Conservation (phyloP, 1,139 yeast genomes). For the Candida sp. region DNA sequence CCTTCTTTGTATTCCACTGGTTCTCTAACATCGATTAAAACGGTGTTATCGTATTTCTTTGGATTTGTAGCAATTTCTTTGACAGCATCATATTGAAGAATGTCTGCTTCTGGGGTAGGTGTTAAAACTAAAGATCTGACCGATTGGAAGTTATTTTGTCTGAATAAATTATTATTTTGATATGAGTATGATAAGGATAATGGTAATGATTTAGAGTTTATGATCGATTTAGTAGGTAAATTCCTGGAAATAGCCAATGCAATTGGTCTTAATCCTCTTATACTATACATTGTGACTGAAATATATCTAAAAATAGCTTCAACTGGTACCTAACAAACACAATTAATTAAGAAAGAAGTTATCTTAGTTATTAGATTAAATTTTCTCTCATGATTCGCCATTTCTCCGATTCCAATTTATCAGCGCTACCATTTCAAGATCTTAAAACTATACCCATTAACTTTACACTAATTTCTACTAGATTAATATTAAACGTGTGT, state of each 20-base stretch:
- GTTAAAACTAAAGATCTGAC: conserved; percentile 24
- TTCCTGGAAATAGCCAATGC: neutral
- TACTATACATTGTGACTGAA: conserved; percentile 1
- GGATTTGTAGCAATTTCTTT: conserved; percentile 44
- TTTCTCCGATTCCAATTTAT: neutral
- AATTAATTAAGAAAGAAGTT: conserved; percentile 2
- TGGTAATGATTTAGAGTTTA: neutral
- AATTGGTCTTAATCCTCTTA: conserved; percentile 1
- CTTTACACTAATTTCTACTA: no score
- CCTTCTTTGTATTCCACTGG: conserved; percentile 75
- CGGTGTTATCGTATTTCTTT: conserved; percentile 33
- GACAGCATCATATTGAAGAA: conserved; percentile 55
- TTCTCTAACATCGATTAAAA: conserved; percentile 88
- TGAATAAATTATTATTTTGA: neutral
- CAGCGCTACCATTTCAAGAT: conserved; percentile 1
- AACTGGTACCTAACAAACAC: conserved; percentile 11
- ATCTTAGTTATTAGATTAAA: neutral
- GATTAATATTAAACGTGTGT: conserved; percentile 1
- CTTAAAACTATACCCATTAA: no score
- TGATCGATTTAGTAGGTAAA: neutral
- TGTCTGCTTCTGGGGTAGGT: conserved; percentile 42
- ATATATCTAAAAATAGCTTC: neutral
- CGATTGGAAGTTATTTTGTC: neutral
- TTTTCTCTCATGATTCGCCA: neutral
- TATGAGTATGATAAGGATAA: neutral